These are phyloP conservation scores for Magnolia kwangsiensis DNA, from an alignment of 164 flowering plant genomes.

Conservation along the genomic window DNA sequence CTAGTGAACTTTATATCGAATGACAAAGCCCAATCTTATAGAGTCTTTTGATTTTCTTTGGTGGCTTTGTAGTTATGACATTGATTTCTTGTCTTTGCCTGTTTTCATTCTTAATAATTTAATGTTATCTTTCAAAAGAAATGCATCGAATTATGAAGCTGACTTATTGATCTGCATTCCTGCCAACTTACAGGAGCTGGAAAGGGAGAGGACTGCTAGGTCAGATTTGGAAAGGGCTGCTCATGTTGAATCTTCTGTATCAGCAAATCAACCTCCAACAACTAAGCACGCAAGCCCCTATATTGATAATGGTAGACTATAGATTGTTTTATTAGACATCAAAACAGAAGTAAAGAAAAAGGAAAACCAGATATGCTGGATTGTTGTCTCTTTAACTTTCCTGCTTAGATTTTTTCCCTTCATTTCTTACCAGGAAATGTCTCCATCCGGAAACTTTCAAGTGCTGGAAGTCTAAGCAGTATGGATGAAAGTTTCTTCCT, in stretches of 20 bases:
- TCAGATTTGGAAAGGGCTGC: conserved; percentile 71
- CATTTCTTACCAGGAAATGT: conserved; percentile 38
- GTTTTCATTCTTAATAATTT: too few relatives aligned
- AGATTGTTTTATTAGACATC: not conserved
- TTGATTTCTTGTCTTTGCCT: too few relatives aligned
- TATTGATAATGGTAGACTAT: conserved; percentile 62
- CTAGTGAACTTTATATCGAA: too few relatives aligned
- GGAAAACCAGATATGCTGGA: not conserved
- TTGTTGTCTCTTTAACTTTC: not conserved
- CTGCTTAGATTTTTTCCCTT: not conserved
- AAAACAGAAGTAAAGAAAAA: not conserved
- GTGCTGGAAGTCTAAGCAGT: conserved; percentile 84
- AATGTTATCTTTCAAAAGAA: too few relatives aligned
- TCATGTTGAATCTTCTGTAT: conserved; percentile 34
- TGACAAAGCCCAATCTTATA: too few relatives aligned
- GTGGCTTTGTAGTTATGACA: too few relatives aligned
- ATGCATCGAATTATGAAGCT: too few relatives aligned
- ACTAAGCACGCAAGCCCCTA: conserved; percentile 40
- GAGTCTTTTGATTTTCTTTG: too few relatives aligned
- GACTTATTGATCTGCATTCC: not conserved
- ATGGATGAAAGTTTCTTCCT: conserved; percentile 93
- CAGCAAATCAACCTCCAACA: conserved; percentile 50
- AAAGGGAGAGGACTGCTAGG: conserved; percentile 73
- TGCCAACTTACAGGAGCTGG: conserved; percentile 57
- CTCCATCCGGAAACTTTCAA: conserved; percentile 65